A percentile compares a stretch with the other conserved stretches of the same genome.
Conservation (phyloP, 2,329 filamentous ascomycete species). For the Endothia cerciana region DNA sequence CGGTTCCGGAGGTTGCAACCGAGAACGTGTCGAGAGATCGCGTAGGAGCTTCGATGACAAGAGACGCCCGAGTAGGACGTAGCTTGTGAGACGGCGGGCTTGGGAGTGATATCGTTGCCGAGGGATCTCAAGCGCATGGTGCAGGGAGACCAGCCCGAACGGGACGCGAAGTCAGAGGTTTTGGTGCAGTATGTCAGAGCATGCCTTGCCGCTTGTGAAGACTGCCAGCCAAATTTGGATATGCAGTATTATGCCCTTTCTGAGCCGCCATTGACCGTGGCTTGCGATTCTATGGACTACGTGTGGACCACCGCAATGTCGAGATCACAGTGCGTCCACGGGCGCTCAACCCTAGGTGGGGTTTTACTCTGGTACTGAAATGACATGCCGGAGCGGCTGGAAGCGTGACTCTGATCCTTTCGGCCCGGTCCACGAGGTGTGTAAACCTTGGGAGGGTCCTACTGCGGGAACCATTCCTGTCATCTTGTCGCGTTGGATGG, state of each 20-base stretch:
- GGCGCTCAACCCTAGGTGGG: neutral
- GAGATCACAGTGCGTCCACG: neutral
- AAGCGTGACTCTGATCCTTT: conserved; percentile 13
- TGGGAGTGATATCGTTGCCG: neutral
- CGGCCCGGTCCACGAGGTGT: conserved; percentile 16
- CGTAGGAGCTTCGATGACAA: neutral
- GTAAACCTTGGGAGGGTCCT: neutral
- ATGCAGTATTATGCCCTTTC: neutral
- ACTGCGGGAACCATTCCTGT: conserved; percentile 11
- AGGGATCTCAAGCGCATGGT: neutral
- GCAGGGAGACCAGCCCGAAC: neutral
- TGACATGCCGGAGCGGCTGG: conserved; percentile 3
- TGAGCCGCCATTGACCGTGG: neutral
- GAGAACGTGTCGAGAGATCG: neutral
- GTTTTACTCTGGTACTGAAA: conserved; percentile 6
- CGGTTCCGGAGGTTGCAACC: neutral
- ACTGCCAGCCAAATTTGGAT: neutral
- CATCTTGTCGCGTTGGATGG: conserved; percentile 13
- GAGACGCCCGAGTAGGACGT: neutral
- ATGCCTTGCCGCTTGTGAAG: neutral
- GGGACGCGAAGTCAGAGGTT: neutral
- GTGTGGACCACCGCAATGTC: neutral
- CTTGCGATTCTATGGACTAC: neutral
- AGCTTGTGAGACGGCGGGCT: neutral
- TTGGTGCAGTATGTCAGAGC: neutral